Conservation (phyloP, 2,329 filamentous ascomycete species). For the Aspergillus novoparasiticus region DNA sequence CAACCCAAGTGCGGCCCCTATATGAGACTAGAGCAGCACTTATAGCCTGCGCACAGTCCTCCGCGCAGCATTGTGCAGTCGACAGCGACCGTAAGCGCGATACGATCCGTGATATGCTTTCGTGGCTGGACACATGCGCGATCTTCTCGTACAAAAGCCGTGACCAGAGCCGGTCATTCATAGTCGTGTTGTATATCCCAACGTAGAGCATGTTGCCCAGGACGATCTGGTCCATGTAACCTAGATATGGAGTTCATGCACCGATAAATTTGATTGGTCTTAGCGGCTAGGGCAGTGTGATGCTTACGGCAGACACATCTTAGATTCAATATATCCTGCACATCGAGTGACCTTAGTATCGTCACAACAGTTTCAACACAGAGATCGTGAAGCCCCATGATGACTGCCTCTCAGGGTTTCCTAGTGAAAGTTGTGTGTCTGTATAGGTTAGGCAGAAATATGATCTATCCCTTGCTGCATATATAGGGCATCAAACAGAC, state of each 20-base stretch:
- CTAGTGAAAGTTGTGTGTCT: neutral
- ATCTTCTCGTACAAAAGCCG: neutral
- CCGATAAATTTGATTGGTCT: neutral
- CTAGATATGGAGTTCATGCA: neutral
- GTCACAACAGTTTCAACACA: neutral
- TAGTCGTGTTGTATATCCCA: neutral
- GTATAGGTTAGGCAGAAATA: too few species aligned
- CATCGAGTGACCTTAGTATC: neutral
- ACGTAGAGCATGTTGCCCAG: neutral
- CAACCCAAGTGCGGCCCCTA: neutral
- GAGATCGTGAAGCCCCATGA: neutral
- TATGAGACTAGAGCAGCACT: neutral
- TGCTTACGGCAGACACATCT: constrained; percentile 7
- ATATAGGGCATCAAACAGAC: neutral
- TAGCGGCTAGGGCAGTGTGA: neutral
- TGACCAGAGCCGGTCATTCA: neutral
- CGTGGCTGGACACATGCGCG: neutral
- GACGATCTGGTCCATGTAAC: neutral
- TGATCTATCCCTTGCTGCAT: neutral
- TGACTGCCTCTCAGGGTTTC: neutral
- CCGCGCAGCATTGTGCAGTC: neutral
- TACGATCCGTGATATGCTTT: neutral
- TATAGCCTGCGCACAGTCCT: neutral
- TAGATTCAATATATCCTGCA: neutral
- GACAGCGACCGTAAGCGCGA: neutral